A percentile compares a stretch with the other conserved stretches of the same genome.
These are phyloP conservation scores for Volvariella surrecta DNA, from an alignment of 1,284 basidiomycete genomes.

Conservation along the genomic window DNA sequence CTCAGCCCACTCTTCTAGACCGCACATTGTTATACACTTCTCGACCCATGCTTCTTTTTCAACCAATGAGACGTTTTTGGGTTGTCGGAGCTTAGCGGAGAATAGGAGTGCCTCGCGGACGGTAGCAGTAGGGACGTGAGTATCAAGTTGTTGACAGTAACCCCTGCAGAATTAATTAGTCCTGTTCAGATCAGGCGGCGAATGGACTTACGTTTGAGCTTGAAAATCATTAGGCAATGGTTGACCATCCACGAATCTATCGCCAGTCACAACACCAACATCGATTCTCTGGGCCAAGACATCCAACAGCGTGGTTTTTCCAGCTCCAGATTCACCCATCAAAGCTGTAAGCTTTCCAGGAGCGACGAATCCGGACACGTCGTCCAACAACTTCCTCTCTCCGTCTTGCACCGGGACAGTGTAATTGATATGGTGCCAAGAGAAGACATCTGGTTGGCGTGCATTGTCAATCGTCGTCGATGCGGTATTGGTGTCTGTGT, in stretches of 20 bases:
- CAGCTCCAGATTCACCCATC: conserved; percentile 79
- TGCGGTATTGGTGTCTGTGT: not conserved
- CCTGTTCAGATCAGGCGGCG: not conserved
- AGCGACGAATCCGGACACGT: too few species aligned
- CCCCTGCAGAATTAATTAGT: conserved; percentile 31
- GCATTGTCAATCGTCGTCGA: conserved; percentile 5
- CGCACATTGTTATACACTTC: conserved; percentile 73
- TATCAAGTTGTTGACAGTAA: conserved; percentile 80
- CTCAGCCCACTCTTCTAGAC: conserved; percentile 62
- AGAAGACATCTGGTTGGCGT: conserved; percentile 38
- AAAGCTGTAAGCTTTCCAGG: too few species aligned
- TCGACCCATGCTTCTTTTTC: conserved; percentile 86
- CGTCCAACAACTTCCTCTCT: conserved; percentile 54
- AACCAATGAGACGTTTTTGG: conserved; percentile 46
- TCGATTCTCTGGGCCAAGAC: conserved; percentile 76
- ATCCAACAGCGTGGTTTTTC: conserved; percentile 78
- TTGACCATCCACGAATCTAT: conserved; percentile 73
- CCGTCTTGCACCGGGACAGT: conserved; percentile 49
- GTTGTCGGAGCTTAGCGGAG: conserved; percentile 78
- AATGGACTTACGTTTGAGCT: conserved; percentile 35
- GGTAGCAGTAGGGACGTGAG: too few species aligned
- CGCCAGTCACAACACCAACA: conserved; percentile 75
- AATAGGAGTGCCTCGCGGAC: too few species aligned
- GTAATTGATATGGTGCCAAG: conserved; percentile 58
- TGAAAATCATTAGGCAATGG: conserved; percentile 69